A percentile compares a stretch with the other conserved stretches of the same genome.
These are phyloP conservation scores for Domatiomyces catenatus DNA, from an alignment of 2,329 filamentous ascomycete genomes.

Conservation along the genomic window DNA sequence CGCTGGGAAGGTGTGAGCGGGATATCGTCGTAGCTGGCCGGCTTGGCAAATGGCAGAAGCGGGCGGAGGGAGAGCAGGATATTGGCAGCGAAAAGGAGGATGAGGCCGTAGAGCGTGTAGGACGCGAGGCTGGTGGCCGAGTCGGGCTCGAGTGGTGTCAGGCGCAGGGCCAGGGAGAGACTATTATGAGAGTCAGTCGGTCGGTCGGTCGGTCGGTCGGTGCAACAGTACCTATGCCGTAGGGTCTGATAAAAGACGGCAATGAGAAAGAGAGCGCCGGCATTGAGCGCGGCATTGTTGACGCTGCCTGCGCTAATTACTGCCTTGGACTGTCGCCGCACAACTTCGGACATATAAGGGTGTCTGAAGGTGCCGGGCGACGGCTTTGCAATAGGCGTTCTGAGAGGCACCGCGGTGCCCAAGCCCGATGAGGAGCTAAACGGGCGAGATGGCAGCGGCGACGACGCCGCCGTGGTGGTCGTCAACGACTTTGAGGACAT, in stretches of 20 bases:
- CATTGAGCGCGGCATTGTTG: slow-evolving; percentile 53
- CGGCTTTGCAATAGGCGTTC: slow-evolving; percentile 15
- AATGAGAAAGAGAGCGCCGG: slow-evolving; percentile 36
- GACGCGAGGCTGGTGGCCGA: slow-evolving; percentile 24
- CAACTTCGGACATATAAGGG: slow-evolving; percentile 75
- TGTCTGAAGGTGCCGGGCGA: slow-evolving; percentile 74
- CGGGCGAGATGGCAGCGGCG: background rate
- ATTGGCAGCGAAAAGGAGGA: slow-evolving; percentile 52
- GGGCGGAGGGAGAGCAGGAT: slow-evolving; percentile 57
- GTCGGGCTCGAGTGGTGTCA: slow-evolving; percentile 23
- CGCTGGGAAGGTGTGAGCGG: slow-evolving; percentile 81
- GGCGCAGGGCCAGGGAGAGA: slow-evolving; percentile 19
- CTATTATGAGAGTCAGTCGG: slow-evolving; percentile 18
- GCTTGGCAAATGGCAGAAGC: slow-evolving; percentile 39
- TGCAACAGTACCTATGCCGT: slow-evolving; percentile 11
- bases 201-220: slow-evolving; percentile 8
- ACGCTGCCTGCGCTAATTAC: slow-evolving; percentile 68
- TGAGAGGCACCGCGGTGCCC: no score
- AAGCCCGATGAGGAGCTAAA: background rate
- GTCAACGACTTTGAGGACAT: background rate
- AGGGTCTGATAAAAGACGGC: slow-evolving; percentile 25
- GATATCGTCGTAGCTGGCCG: slow-evolving; percentile 74
- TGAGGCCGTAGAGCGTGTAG: slow-evolving; percentile 38
- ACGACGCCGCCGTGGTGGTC: background rate
- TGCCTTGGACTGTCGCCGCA: slow-evolving; percentile 59